phyloP scores from a whole-genome alignment of 163 green algal species.

The Chlorella variabilis region DNA sequence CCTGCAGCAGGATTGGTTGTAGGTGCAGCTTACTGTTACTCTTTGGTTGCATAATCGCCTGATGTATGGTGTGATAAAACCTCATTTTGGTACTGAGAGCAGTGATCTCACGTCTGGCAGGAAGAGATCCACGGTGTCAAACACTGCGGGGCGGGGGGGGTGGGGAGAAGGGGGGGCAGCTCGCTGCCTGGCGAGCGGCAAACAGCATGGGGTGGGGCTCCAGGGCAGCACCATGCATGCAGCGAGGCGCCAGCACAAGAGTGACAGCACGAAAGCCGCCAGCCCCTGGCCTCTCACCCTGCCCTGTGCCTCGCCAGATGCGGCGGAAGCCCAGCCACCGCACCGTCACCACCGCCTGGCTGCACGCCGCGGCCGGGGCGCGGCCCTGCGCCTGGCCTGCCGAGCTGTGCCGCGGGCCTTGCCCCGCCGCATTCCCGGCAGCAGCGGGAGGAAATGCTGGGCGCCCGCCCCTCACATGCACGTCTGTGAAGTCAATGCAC shows the following conservation, averaged over 20 bases:
- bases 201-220: not conserved
- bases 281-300: slow-evolving; percentile 18
- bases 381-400: not conserved
- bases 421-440: too few species aligned
- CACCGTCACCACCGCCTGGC: slow-evolving; percentile 56
- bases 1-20: too few species aligned
- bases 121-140: slow-evolving; percentile 93
- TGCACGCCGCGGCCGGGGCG: not conserved
- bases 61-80: too few species aligned
- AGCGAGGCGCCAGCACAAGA: not conserved
- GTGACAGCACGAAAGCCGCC: not conserved
- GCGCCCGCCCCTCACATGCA: slow-evolving; percentile 77
- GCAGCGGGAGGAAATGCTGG: slow-evolving; percentile 51
- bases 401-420: not conserved
- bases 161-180: not conserved
- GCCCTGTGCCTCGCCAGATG: slow-evolving; percentile 73
- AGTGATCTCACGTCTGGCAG: too few species aligned
- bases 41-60: too few species aligned
- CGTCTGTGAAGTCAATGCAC: slow-evolving; percentile 76
- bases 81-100: too few species aligned
- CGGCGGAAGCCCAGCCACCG: slow-evolving; percentile 81
- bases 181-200: too few species aligned
- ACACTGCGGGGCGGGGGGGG: slow-evolving; percentile 54
- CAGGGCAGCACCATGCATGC: not conserved
- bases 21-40: too few species aligned